A percentile compares a stretch with the other conserved stretches of the same genome.
These are phyloP conservation scores for Flagelloscypha sp. DNA, from an alignment of 768 basidiomycete species.

Conservation along the genomic window DNA sequence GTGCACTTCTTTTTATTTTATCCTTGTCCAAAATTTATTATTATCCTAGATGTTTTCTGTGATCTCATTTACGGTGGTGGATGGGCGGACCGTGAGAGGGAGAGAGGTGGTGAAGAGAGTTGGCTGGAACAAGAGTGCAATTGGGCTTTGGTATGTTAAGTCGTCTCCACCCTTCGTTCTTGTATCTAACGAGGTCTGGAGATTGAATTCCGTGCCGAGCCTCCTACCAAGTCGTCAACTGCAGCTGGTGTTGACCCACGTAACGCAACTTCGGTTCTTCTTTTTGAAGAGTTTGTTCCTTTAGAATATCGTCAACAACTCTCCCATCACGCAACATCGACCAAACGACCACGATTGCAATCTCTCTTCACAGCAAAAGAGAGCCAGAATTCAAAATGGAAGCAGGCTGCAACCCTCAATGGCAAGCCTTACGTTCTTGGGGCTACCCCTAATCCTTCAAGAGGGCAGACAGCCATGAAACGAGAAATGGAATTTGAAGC, in stretches of 20 bases:
- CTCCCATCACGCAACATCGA: slow-evolving; percentile 47
- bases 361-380: slow-evolving; percentile 52
- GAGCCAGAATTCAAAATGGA: slow-evolving; percentile 50
- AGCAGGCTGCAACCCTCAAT: slow-evolving; percentile 74
- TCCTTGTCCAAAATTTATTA: too few species aligned
- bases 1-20: too few species aligned
- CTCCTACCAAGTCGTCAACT: slow-evolving; percentile 10
- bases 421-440: slow-evolving; percentile 66
- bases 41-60: slow-evolving; percentile 82
- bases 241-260: slow-evolving; percentile 54
- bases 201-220: slow-evolving; percentile 8
- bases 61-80: slow-evolving; percentile 76
- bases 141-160: slow-evolving; percentile 74
- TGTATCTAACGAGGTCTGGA: slow-evolving; percentile 12
- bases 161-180: slow-evolving; percentile 29
- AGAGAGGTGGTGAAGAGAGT: slow-evolving; percentile 18
- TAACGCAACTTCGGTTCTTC: slow-evolving; percentile 59
- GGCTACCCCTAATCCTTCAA: slow-evolving; percentile 40
- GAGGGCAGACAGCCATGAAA: slow-evolving; percentile 30
- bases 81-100: slow-evolving; percentile 73
- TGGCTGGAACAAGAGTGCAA: slow-evolving; percentile 73
- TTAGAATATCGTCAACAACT: slow-evolving; percentile 77
- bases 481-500: slow-evolving; percentile 78
- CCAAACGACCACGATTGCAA: slow-evolving; percentile 53
- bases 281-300: slow-evolving; percentile 94